Conservation (phyloP, 2,329 filamentous ascomycete species). For the Penicillium fuscoglaucum region DNA sequence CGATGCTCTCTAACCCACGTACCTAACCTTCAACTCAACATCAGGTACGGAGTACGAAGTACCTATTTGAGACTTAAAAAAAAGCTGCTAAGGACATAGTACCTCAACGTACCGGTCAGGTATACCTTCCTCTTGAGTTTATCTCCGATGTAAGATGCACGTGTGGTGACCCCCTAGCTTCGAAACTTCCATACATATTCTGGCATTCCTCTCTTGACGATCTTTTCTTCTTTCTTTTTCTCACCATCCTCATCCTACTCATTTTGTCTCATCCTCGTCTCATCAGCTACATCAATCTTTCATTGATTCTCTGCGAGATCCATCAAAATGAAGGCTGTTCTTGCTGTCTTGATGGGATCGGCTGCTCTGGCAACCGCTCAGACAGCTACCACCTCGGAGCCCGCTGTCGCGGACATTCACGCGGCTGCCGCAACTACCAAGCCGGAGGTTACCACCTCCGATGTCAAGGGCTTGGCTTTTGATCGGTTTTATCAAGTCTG, state of each 20-base stretch:
- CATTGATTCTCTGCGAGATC: not conserved
- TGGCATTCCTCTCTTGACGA: not conserved
- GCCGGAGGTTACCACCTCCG: slow-evolving; percentile 60
- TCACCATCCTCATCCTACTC: not conserved
- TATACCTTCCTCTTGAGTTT: not conserved
- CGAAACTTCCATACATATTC: not conserved
- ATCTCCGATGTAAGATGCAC: not conserved
- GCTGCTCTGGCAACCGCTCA: slow-evolving; percentile 28
- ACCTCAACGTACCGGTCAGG: not conserved
- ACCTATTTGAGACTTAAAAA: not conserved
- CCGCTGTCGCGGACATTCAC: slow-evolving; percentile 29
- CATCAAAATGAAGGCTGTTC: slow-evolving; percentile 47
- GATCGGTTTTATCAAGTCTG: slow-evolving; percentile 72
- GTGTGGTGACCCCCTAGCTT: not conserved
- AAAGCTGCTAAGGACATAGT: not conserved
- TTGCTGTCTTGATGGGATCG: slow-evolving; percentile 24
- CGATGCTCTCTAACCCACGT: not conserved
- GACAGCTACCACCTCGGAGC: slow-evolving; percentile 28
- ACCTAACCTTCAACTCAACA: not conserved
- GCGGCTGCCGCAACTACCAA: slow-evolving; percentile 55
- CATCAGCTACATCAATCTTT: not conserved
- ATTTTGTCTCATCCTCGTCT: too few species aligned
- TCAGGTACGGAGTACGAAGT: not conserved
- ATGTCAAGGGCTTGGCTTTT: slow-evolving; percentile 70
- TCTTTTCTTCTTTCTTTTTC: not conserved